Base-by-base conservation (phyloP, 2,329 filamentous ascomycete species). In the Blumeriella jaapii region DNA sequence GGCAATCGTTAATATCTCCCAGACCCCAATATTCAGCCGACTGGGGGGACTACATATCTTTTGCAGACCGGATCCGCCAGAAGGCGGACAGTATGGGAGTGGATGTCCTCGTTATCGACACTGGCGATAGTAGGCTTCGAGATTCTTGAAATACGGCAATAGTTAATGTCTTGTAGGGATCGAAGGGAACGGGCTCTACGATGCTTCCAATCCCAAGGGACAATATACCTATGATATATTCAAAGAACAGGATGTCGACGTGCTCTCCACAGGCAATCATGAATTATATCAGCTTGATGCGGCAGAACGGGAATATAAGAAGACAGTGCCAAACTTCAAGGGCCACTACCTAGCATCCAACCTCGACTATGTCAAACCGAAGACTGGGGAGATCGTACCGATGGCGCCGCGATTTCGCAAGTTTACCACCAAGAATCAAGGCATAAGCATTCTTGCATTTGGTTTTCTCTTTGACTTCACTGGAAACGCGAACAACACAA, bases 21-120 rank as follows among this genome's bases (percentile, higher is more conserved):
- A 85, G 81, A 62, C 69, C 85, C 2, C 89, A 91, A 41, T 98
- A 93, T 60, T 87, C 84, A 5, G 89, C 85, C 29, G 91, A 98
- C 59, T 96, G 91, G 86, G 91, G 91, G 39, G 91, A 98, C 61
- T 98, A 96, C 59, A 71, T 96, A 51, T 95, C 89, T 5, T 95
- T 98, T 55, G 75, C 86, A 20, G 67, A 79, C 22, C 85, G 89
- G 55, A 74, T 98, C 67, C 80, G 74, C 37, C 69, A 75, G 47
- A 78, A 74, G 53, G 85, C 86, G 36, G 82, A 95, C 53, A 71
- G 75, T 1, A 68, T 78, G 34, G 86, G 85, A 28, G 74, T 73
- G 17, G 91, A 98, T 56, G 64, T 98, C 11, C 64, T 98, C n/a
- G 65, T 98, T n/a, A 66, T 98, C 44, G 91, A 98, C 56, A 95